Percentiles rank a stretch among this genome's conserved stretches.
These are phyloP conservation scores for Citropsis articulata DNA, from an alignment of 345 rosid genomes.

Conservation along the genomic window DNA sequence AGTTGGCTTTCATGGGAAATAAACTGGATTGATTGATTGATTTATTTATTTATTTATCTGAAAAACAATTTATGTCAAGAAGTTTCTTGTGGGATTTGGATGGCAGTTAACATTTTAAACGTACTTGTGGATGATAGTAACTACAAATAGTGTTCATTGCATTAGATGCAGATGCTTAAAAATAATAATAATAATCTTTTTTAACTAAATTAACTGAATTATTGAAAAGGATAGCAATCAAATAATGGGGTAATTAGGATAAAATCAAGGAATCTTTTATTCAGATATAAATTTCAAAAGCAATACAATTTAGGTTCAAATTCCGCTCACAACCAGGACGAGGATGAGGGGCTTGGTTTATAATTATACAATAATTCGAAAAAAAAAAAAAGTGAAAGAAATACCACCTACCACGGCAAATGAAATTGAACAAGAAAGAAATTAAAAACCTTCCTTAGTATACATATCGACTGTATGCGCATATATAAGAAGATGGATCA, in stretches of 20 bases:
- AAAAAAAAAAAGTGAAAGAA: too few relatives aligned
- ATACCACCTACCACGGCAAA: not conserved
- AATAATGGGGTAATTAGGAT: not conserved
- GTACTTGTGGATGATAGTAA: not conserved
- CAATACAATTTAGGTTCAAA: not conserved
- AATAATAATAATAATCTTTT: not conserved
- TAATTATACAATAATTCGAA: too few relatives aligned
- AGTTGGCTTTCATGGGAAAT: slow-evolving; percentile 12
- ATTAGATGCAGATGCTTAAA: not conserved
- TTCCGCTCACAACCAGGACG: not conserved
- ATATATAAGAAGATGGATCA: not conserved
- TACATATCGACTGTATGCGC: not conserved
- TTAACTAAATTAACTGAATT: not conserved
- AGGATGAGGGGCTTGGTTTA: too few relatives aligned
- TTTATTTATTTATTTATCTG: not conserved
- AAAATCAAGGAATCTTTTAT: not conserved
- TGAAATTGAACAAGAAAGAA: not conserved
- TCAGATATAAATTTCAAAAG: not conserved
- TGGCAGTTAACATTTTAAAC: not conserved
- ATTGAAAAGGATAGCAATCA: not conserved
- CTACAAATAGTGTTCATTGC: not conserved
- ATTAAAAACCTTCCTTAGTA: not conserved
- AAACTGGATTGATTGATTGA: not conserved
- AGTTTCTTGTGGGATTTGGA: not conserved
- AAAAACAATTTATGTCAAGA: not conserved